Conservation (phyloP, 2,329 filamentous ascomycete genomes). For the Seiridium unicorne region DNA sequence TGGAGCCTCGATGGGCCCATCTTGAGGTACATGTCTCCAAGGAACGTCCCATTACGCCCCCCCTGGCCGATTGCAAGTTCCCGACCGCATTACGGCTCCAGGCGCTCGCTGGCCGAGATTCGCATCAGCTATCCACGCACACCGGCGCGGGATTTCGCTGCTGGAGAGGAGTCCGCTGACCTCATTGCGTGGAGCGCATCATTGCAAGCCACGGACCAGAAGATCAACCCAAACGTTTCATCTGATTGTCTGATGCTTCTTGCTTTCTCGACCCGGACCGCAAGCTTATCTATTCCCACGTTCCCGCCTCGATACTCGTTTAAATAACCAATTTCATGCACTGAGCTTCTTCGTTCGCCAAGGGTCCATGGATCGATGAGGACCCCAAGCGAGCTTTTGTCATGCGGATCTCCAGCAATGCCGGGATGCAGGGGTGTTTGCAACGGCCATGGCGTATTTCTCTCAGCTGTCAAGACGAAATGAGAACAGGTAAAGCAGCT, state of each 20-base stretch:
- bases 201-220: not conserved
- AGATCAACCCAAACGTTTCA: not conserved
- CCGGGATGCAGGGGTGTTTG: not conserved
- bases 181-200: not conserved
- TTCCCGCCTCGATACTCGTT: not conserved
- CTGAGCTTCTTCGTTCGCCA: not conserved
- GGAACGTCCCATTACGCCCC: not conserved
- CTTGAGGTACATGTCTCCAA: no score
- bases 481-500: not conserved
- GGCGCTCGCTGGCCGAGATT: not conserved
- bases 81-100: not conserved
- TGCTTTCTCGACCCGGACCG: constrained; percentile 2
- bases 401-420: not conserved
- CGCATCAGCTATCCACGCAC: no score
- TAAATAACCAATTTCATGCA: not conserved
- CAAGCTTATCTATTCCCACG: not conserved
- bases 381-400: not conserved
- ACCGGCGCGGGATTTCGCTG: no score
- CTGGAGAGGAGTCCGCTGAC: not conserved
- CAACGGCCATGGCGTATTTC: not conserved
- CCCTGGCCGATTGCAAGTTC: not conserved
- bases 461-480: not conserved
- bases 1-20: no score
- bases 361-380: not conserved
- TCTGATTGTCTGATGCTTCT: not conserved